phyloP scores from a whole-genome alignment of 2,329 filamentous ascomycete species.

The Aspergillus transmontanensis region DNA sequence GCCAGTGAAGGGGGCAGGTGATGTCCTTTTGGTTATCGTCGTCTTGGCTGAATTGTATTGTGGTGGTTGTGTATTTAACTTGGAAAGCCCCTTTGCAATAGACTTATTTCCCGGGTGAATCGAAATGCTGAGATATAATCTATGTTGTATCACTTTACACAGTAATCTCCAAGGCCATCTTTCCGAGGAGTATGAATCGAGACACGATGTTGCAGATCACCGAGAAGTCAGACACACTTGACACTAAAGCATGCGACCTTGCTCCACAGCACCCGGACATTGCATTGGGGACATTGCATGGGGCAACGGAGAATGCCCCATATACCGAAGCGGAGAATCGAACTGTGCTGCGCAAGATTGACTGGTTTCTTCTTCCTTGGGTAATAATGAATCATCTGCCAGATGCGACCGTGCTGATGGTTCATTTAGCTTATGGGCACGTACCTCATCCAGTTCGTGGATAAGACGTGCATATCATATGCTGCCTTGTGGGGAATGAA shows the following conservation, averaged over 20 bases:
- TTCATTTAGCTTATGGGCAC: no score
- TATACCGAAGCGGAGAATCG: no score
- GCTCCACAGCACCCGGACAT: no score
- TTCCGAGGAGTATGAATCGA: background rate
- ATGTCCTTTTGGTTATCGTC: background rate
- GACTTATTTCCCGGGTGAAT: background rate
- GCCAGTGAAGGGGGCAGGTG: background rate
- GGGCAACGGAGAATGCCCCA: no score
- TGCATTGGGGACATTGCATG: no score
- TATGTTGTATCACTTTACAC: background rate
- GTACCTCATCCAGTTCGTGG: no score
- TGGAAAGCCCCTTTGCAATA: background rate
- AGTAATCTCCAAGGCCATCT: background rate
- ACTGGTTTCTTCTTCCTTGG: no score
- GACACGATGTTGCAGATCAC: background rate
- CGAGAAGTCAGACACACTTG: background rate
- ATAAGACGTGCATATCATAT: background rate
- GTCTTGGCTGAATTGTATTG: background rate
- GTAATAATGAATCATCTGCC: no score
- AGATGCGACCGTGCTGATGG: no score
- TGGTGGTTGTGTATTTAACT: background rate
- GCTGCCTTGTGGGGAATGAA: background rate
- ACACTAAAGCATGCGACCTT: no score
- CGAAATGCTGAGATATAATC: background rate
- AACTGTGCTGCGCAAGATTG: no score